Base-by-base conservation (phyloP, 78 protist species). In the Carpediemonas membranifera region DNA sequence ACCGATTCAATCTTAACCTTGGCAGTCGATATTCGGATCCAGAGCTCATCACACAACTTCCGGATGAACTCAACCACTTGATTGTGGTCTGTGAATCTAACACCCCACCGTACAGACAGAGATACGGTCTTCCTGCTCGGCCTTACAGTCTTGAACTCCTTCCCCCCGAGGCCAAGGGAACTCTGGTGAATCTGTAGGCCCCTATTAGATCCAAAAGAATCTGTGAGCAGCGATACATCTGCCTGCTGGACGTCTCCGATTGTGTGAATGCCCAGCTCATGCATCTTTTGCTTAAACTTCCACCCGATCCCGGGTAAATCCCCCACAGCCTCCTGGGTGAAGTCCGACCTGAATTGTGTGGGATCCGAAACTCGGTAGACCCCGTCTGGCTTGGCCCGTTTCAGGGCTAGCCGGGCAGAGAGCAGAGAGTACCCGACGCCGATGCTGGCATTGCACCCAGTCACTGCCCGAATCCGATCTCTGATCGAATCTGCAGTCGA, bases 81-180 rank as follows among this genome's bases (percentile, higher is more conserved):
- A 30, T 11, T 31, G n/a, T 5, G 47, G 58, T 16, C 0, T 13
- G 27, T 27, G 33, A 67, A 67, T 3, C 73, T 62, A 24, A 67
- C 73, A 36, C 73, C 73, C 73, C 73, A 67, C 30, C 36, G n/a
- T 3, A 59, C 54, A 62, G 54, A 64, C 58, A 64, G 65, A 28
- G 65, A 55, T 7, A 67, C 33, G 24, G 73, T 41, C 34, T 39
- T 37, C 36, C 73, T 33, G 2, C 14, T 11, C 36, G 63, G 39
- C 7, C 56, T 1, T n/a, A 2, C 39, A 35, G 21, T 62, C n/a
- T n/a, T n/a, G 65, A 62, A 67, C 18, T 24, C 27, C 1, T 57
- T 52, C 33, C 0, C 16, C 57, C 56, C 73, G 28, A 28, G 1
- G 19, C 51, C 73, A 37, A 9, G 30, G 30, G 58, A 39, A 7